Base-by-base conservation (phyloP, 1,284 basidiomycete species). In the Naganishia sp. region DNA sequence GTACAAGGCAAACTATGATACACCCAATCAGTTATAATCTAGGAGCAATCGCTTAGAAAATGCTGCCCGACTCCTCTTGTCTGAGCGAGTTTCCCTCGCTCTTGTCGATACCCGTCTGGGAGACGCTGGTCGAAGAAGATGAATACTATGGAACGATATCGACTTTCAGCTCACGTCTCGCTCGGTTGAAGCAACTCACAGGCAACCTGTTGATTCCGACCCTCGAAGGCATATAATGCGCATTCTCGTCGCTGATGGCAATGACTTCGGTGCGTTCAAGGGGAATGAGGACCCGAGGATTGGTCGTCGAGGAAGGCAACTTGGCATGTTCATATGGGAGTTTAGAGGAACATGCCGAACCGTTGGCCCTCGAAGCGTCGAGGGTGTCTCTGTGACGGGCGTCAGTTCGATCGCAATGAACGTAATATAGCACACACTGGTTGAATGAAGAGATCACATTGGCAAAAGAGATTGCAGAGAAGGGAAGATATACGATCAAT, bases 161-260 rank as follows among this genome's bases (percentile, higher is more conserved):
- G 17, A 47, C 7, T 39, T 28, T 39, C 35, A 39, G 35, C 35
- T 39, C 35, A 39, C 35, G 35, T 39, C 35, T 39, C 35, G 13
- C 25, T 9, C 9, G 21, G 25, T 17, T 3, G 3, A n/a, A 1
- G 18, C 41, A 6, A 43, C 58, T 51, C 15, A 61, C 58, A 10
- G 58, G 58, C 47, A 61, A 51, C 47, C 58, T 61, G 35, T 61
- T 61, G n/a, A 61, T 18, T n/a, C 47, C 58, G 39, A 51, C 10
- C 35, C 21, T 61, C 35, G n/a, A 2, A 39, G 35, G 47, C 35
- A 35, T 28, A 23, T 61, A 61, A 6, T 35, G 35, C 11, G 58
- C 23, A 23, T 61, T 47, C 58, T 61, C 51, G 58, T 61, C 58
- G 17, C 58, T 61, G 35, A 61, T 51, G 7, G 41, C 47, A 18